Evolutionary conservation across 73 alveolate species (phyloP).

Genomic region (Stentor roeselii): DNA sequence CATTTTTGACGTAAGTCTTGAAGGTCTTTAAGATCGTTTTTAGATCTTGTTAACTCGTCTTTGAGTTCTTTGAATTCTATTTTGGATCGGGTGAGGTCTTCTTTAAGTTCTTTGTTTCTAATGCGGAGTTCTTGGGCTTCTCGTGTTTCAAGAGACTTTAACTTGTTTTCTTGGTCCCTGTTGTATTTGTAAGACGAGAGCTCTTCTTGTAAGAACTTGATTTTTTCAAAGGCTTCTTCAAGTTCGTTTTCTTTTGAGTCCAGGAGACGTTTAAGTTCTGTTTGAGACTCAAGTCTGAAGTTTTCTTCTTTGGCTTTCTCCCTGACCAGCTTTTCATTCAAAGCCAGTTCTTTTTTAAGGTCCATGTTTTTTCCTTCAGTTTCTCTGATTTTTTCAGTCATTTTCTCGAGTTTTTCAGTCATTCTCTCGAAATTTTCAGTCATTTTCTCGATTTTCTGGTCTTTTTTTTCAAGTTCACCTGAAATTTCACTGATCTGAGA

Average conservation of each 20-base stretch:
- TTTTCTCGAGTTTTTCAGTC: too few species aligned
- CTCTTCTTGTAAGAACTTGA: background rate
- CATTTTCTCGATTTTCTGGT: too few species aligned
- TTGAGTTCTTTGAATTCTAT: background rate
- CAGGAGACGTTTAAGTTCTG: too few species aligned
- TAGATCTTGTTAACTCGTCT: background rate
- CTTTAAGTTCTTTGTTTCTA: background rate
- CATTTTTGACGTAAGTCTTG: too few species aligned
- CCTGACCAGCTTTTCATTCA: background rate
- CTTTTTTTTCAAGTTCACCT: too few species aligned
- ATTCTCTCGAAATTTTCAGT: too few species aligned
- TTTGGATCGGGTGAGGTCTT: background rate
- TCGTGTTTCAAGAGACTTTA: background rate
- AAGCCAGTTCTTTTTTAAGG: background rate
- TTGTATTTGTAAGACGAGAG: background rate
- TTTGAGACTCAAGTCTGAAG: background rate
- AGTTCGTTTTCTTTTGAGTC: too few species aligned
- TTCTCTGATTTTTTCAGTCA: background rate
- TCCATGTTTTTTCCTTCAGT: background rate
- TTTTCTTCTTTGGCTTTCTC: background rate
- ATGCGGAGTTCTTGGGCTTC: too few species aligned
- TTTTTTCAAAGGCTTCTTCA: too few species aligned
- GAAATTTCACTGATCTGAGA: too few species aligned
- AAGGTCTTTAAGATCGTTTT: background rate
- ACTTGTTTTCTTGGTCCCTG: background rate